Evolutionary conservation across 257 asterid genomes (phyloP).

Genomic region (Przewalskia tangutica): DNA sequence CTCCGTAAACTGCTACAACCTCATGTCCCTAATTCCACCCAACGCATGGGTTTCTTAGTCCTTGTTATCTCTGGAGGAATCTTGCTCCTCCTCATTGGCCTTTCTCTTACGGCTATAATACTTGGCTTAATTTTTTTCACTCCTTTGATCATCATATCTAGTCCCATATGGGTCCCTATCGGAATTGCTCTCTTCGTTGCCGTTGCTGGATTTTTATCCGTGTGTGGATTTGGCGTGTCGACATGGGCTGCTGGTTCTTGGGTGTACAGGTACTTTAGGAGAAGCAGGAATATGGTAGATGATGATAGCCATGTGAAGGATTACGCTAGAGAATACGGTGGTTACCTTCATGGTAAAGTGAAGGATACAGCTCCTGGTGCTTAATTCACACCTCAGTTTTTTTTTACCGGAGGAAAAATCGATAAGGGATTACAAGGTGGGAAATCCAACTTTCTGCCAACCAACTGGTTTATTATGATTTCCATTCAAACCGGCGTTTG

Average conservation of each 20-base stretch:
- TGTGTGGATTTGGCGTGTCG: constrained; percentile 35
- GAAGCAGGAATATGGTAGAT: constrained; percentile 30
- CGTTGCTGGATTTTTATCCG: constrained; percentile 36
- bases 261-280: constrained; percentile 37
- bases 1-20: constrained; percentile 39
- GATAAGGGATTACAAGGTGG: background rate
- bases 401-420: background rate
- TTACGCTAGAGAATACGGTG: constrained; percentile 41
- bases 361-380: constrained; percentile 94
- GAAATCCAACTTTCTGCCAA: background rate
- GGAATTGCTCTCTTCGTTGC: constrained; percentile 35
- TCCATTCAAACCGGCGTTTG: background rate
- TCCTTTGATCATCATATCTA: constrained; percentile 56
- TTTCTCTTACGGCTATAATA: constrained; percentile 53
- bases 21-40: constrained; percentile 53
- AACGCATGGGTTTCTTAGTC: constrained; percentile 56
- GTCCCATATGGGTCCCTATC: constrained; percentile 77
- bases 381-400: constrained; percentile 11
- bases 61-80: constrained; percentile 67
- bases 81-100: constrained; percentile 66
- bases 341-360: constrained; percentile 46
- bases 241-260: background rate
- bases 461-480: background rate
- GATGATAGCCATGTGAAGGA: constrained; percentile 74
- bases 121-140: constrained; percentile 49